Base-by-base conservation (phyloP, 805 yeast species). In the Zygosaccharomyces lentus region DNA sequence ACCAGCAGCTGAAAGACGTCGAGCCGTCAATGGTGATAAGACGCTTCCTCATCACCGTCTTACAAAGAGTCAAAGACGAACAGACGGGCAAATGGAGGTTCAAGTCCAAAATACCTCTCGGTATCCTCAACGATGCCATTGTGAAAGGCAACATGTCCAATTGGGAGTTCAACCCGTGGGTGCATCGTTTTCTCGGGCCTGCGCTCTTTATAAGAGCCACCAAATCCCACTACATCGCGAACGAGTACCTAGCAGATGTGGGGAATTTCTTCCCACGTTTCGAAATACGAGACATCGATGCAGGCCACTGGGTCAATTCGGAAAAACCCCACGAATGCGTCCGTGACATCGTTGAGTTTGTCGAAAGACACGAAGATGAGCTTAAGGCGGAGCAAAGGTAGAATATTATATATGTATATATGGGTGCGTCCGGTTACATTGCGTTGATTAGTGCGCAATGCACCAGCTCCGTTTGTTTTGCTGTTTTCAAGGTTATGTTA, bases 271-370 rank as follows among this genome's bases (percentile, higher is more conserved):
- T 88, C 67, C 97, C 97, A 0, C 70, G 72, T 21, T 88, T 88
- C 58, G 85, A 80, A 49, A 67, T 86, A 10, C 71, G 77, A 37
- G 96, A 85, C 58, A 70, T 93, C 19, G 82, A 87, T 15, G 78
- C 90, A 0, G 96, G 96, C 1, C 99, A 91, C 65, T 91, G 97
- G 96, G 77, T 90, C 12, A 87, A 87, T 53, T 79, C 87, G 34
- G 97, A 91, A 59, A 83, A 84, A 54, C 96, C 98, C 0, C 56
- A 70, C 6, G 95, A 83, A 58, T 88, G 91, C 52, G 70, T 87
- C 19, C 77, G 73, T 2, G 66, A 69, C 6, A 78, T 86, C 12
- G 73, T 71, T 24, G 84, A 82, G 24, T 90, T 81, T 67, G 72
- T 87, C 5, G 80, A 78, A 34, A 62, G 70, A 45, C 59, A 67